phyloP scores from a whole-genome alignment of 345 rosid species.

The Turritis glabra region DNA sequence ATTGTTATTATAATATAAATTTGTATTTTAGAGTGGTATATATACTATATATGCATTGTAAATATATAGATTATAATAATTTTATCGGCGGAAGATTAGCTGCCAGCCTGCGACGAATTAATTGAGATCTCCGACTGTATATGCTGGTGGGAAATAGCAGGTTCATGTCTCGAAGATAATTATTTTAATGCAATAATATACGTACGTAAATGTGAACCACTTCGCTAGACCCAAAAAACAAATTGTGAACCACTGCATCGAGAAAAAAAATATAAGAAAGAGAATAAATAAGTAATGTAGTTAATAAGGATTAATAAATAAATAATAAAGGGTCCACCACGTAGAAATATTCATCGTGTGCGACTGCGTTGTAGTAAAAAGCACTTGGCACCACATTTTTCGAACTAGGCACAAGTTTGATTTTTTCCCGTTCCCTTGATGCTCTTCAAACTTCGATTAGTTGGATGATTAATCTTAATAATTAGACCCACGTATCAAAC shows the following conservation, averaged over 20 bases:
- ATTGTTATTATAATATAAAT: too few species aligned
- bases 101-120: constrained; percentile 30
- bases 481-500: not conserved
- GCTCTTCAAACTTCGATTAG: not conserved
- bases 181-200: constrained; percentile 5
- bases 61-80: not conserved
- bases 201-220: constrained; percentile 17
- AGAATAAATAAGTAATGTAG: not conserved
- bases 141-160: constrained; percentile 33
- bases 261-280: not conserved
- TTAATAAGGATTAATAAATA: not conserved
- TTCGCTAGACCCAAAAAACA: not conserved
- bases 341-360: constrained; percentile 11
- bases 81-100: constrained; percentile 31
- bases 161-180: constrained; percentile 30
- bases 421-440: not conserved
- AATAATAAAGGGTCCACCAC: constrained; percentile 15
- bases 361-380: not conserved
- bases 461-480: not conserved
- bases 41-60: not conserved
- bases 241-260: constrained; percentile 15
- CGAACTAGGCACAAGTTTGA: not conserved
- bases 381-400: not conserved
- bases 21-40: not conserved
- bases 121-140: constrained; percentile 29